These are phyloP conservation scores for Paragyromitra xinjiangensis DNA, from an alignment of 495 filamentous ascomycete genomes.

Conservation along the genomic window DNA sequence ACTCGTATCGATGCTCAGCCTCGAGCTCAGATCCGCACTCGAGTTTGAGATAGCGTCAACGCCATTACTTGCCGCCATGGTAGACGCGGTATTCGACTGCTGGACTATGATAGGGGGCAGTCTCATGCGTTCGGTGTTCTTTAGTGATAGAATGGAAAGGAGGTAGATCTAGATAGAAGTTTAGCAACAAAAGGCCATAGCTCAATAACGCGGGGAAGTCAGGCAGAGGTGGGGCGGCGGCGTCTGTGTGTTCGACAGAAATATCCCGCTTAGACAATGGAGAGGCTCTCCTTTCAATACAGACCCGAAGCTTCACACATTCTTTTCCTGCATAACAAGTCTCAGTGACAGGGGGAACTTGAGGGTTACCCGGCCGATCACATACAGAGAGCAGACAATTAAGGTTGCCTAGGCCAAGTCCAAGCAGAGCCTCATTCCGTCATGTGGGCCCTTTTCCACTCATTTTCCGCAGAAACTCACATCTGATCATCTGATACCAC, in stretches of 20 bases:
- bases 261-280: background rate
- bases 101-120: background rate
- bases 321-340: background rate
- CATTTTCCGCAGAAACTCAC: background rate
- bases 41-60: background rate
- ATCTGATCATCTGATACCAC: slow-evolving; percentile 21
- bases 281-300: background rate
- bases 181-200: slow-evolving; percentile 6
- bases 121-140: background rate
- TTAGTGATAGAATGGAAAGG: background rate
- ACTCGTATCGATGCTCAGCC: slow-evolving; percentile 52
- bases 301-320: background rate
- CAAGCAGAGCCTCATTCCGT: slow-evolving; percentile 7
- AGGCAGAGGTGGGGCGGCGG: background rate
- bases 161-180: background rate
- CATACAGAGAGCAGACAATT: background rate
- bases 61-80: slow-evolving; percentile 6
- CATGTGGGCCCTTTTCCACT: background rate
- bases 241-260: background rate
- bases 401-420: background rate
- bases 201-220: background rate
- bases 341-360: background rate
- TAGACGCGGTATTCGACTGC: background rate
- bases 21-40: slow-evolving; percentile 35
- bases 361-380: slow-evolving; percentile 6